Percentiles rank a stretch among this genome's conserved stretches.
These are phyloP conservation scores for Aureobasidium sp. DNA, from an alignment of 2,329 filamentous ascomycete species.

Conservation along the genomic window DNA sequence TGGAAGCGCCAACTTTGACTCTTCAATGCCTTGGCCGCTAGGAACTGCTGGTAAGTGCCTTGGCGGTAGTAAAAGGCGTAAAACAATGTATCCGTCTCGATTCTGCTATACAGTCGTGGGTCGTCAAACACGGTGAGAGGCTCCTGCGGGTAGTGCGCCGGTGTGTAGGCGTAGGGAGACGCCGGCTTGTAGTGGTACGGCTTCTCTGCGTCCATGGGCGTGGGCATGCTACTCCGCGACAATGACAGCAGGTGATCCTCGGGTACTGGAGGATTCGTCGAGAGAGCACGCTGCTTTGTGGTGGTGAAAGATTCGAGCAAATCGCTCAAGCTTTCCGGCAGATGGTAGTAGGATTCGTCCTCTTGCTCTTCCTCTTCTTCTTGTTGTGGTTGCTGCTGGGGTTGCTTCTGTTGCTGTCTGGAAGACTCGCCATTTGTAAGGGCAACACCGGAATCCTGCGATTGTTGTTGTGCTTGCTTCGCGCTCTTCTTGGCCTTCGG, in stretches of 20 bases:
- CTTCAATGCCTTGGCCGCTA: conserved; percentile 94
- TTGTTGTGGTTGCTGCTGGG: conserved; percentile 1
- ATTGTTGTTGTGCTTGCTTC: conserved; percentile 25
- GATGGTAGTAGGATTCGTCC: conserved; percentile 84
- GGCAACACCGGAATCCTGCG: conserved; percentile 30
- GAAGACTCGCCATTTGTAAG: conserved; percentile 47
- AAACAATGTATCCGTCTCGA: conserved; percentile 94
- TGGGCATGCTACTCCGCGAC: conserved; percentile 67
- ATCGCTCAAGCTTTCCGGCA: conserved; percentile 82
- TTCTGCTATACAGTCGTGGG: conserved; percentile 74
- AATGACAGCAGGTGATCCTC: conserved; percentile 68
- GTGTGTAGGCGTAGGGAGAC: conserved; percentile 65
- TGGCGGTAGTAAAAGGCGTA: conserved; percentile 99
- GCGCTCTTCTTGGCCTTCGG: conserved; percentile 20
- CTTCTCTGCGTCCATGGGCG: conserved; percentile 70
- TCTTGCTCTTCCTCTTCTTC: conserved; percentile 37
- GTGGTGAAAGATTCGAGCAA: conserved; percentile 85
- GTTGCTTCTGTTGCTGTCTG: conserved; percentile 33
- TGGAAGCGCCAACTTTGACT: conserved; percentile 98
- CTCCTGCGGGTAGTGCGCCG: conserved; percentile 83
- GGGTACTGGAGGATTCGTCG: conserved; percentile 48
- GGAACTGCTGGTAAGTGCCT: conserved; percentile 88
- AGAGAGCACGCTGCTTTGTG: conserved; percentile 62
- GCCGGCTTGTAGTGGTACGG: conserved; percentile 80
- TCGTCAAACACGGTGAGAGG: conserved; percentile 90